Conservation (phyloP, 2,329 filamentous ascomycete genomes). For the Cadophora sp. region DNA sequence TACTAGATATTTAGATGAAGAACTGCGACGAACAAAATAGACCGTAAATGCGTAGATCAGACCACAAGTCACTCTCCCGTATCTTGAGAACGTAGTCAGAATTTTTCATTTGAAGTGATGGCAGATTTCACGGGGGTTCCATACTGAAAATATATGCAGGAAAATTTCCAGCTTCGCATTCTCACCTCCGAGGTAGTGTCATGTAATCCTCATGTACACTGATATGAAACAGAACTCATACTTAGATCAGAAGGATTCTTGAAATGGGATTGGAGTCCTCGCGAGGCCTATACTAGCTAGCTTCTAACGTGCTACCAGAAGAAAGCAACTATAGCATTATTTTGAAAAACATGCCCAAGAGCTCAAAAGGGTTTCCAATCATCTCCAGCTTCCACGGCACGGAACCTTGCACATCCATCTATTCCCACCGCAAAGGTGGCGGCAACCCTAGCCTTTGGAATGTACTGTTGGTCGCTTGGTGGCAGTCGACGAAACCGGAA, state of each 20-base stretch:
- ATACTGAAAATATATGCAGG: not conserved
- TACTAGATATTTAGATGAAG: not conserved
- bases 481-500: not conserved
- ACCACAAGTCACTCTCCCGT: not conserved
- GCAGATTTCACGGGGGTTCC: not conserved
- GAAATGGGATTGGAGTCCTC: not conserved
- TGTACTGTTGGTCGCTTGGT: not conserved
- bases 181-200: not conserved
- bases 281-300: not conserved
- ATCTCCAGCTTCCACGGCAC: not conserved
- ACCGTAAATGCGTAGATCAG: not conserved
- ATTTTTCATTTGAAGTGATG: not conserved
- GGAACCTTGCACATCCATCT: not conserved
- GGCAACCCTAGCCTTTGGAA: not conserved
- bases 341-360: not conserved
- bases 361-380: not conserved
- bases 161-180: not conserved
- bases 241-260: not conserved
- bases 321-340: not conserved
- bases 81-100: not conserved
- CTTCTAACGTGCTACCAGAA: not conserved
- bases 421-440: not conserved
- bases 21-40: not conserved
- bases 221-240: not conserved
- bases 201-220: no score